Percentiles rank a stretch among this genome's conserved stretches.
phyloP scores from a whole-genome alignment of 2,329 filamentous ascomycete genomes.

The Colletotrichum neosansevieriae region DNA sequence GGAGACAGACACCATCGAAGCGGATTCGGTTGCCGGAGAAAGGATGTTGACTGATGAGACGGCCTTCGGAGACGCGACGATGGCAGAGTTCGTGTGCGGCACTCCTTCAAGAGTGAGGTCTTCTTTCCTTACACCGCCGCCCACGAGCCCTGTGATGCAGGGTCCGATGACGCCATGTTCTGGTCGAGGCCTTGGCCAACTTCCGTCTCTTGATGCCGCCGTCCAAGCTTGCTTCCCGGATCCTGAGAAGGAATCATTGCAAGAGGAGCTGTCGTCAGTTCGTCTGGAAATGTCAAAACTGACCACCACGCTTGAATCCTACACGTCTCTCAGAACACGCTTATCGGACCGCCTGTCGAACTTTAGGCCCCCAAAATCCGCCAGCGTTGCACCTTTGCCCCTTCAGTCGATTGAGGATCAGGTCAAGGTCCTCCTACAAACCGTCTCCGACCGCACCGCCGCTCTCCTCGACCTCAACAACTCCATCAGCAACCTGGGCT shows the following conservation, averaged over 20 bases:
- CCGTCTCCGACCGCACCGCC: conserved; percentile 62
- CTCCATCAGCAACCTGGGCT: conserved; percentile 63
- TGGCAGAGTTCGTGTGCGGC: conserved; percentile 64
- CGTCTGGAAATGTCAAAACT: conserved; percentile 63
- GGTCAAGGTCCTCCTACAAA: conserved; percentile 57
- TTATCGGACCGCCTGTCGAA: conserved; percentile 53
- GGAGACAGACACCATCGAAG: conserved; percentile 53
- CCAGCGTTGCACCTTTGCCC: not conserved
- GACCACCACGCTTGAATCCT: conserved; percentile 59
- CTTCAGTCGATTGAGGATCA: conserved; percentile 54
- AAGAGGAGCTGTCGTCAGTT: conserved; percentile 62
- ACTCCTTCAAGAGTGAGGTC: conserved; percentile 59
- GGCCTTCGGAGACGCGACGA: conserved; percentile 62
- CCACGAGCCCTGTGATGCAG: conserved; percentile 60
- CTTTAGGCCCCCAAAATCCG: conserved; percentile 42
- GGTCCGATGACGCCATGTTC: conserved; percentile 54
- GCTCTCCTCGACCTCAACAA: conserved; percentile 59
- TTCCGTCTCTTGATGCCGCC: conserved; percentile 48
- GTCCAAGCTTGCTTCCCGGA: conserved; percentile 59
- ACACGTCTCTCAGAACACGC: conserved; percentile 56
- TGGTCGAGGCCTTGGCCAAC: conserved; percentile 29
- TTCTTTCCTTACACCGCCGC: conserved; percentile 68
- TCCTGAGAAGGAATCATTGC: conserved; percentile 54
- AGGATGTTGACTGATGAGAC: conserved; percentile 57
- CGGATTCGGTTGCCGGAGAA: conserved; percentile 60